Base-by-base conservation (phyloP, 441 rosid genomes). In the Pelargonium myrrhifolium region DNA sequence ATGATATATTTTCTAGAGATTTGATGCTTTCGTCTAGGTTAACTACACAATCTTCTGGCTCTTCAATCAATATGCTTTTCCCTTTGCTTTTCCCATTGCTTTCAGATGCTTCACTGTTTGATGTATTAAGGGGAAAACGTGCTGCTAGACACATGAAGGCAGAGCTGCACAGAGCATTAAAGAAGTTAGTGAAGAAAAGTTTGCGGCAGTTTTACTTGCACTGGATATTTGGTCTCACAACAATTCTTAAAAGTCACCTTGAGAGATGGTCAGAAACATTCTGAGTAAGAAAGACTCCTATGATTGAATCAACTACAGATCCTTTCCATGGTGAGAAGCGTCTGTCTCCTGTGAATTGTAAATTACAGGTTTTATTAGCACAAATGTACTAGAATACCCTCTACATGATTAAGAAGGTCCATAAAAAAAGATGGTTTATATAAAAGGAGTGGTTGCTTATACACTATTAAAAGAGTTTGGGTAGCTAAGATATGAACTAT, bases 321-420 rank as follows among this genome's bases (percentile, higher is more conserved):
- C 99, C 99, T 76, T 95, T 95, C 99, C 99, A 95, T 72, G 79
- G 82, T 15, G 98, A 89, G 85, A 95, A 95, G 68, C 93, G 91
- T 71, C 99, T 85, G 75, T 95, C 98, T 68, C 99, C 99, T 95
- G 91, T 72, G 76, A 80, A 76, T 68, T 74, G 60, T 58, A 40
- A 69, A 62, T 62, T 68, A 21, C 21, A 26, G 47, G 65, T 73
- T 62, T 60, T 47, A 31, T 64, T 18, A 64, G 20, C 22, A 17
- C 9, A 6, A 17, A 64, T 20, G 47, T 31, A 55, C 9, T 4
- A 24, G 17, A 22, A 60, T 60, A 24, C 20, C 45, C 15, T 62
- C 39, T 35, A 31, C 37, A 31, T 31, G 6, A 31, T 31, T 31
- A 5, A 35, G 3, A 35, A 35, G 39, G 39, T 35, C 1, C 39